Evolutionary conservation across 176 grass and related monocot genomes (phyloP).

Genomic region (Triticum urartu): DNA sequence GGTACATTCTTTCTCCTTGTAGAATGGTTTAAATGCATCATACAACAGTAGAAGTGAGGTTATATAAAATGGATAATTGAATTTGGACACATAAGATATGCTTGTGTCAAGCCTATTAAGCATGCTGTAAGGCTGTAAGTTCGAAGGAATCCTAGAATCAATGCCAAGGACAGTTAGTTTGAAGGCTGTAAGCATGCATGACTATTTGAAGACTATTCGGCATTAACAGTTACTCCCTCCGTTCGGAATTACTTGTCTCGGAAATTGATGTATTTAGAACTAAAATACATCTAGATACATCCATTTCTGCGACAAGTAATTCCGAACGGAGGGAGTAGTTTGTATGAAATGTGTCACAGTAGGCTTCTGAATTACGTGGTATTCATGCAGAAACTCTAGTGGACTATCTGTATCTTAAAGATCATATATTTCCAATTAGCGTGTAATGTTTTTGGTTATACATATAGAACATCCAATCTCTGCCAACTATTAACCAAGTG

Average conservation of each 20-base stretch:
- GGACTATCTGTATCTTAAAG: background rate
- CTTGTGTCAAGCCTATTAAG: background rate
- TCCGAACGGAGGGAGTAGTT: background rate
- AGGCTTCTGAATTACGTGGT: background rate
- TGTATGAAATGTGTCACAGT: background rate
- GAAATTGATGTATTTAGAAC: too few species aligned
- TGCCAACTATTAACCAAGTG: conserved; percentile 6
- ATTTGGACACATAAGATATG: background rate
- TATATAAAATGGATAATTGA: conserved; percentile 10
- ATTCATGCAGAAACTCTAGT: background rate
- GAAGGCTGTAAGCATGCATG: background rate
- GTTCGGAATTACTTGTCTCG: too few species aligned
- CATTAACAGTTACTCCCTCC: background rate
- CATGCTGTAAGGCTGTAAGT: conserved; percentile 6
- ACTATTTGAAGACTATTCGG: background rate
- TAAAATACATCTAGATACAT: too few species aligned
- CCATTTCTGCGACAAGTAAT: too few species aligned
- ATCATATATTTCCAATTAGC: background rate
- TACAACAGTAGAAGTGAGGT: background rate
- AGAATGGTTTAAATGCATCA: conserved; percentile 3
- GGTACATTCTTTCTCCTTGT: conserved; percentile 40
- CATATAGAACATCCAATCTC: background rate
- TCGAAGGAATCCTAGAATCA: conserved; percentile 13
- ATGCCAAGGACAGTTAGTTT: background rate
- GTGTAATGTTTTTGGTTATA: background rate